A percentile compares a stretch with the other conserved stretches of the same genome.
phyloP scores from a whole-genome alignment of 371 early-diverging fungal genomes.

The Mucor plumbeus region DNA sequence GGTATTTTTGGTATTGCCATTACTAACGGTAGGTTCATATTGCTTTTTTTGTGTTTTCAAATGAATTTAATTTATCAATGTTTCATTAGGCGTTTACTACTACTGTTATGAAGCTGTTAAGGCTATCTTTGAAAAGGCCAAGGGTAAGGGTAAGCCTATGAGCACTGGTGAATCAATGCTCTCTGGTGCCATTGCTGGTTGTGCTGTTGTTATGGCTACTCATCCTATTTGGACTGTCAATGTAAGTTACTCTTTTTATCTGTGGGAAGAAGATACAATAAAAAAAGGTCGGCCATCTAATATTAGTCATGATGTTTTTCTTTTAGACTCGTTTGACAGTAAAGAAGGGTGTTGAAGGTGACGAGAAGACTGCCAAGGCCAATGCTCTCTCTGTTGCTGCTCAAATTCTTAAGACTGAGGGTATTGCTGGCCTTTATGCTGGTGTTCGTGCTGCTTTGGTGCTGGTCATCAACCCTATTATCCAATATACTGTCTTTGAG shows the following conservation, averaged over 20 bases:
- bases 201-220: constrained; percentile 85
- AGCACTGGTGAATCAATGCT: constrained; percentile 87
- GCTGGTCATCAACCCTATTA: constrained; percentile 96
- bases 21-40: constrained; percentile 76
- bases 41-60: too few species aligned
- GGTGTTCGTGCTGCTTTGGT: constrained; percentile 93
- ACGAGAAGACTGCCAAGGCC: constrained; percentile 41
- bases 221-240: constrained; percentile 99
- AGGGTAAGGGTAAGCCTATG: constrained; percentile 64
- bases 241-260: constrained; percentile 45
- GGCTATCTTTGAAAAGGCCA: constrained; percentile 75
- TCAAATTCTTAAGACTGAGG: constrained; percentile 87
- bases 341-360: constrained; percentile 59
- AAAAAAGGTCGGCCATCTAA: constrained; percentile 7
- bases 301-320: constrained; percentile 4
- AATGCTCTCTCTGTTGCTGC: constrained; percentile 55
- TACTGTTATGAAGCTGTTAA: constrained; percentile 95
- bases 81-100: constrained; percentile 77
- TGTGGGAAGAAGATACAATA: not conserved
- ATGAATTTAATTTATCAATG: not conserved
- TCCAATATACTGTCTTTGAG: constrained; percentile 97
- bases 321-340: constrained; percentile 71
- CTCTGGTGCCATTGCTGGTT: constrained; percentile 92
- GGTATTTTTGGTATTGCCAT: constrained; percentile 95
- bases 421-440: constrained; percentile 84